Evolutionary conservation across 2,329 filamentous ascomycete genomes (phyloP), one percentile per base, ranked within the genome.

Genomic region (Trichoderma pleuroti): DNA sequence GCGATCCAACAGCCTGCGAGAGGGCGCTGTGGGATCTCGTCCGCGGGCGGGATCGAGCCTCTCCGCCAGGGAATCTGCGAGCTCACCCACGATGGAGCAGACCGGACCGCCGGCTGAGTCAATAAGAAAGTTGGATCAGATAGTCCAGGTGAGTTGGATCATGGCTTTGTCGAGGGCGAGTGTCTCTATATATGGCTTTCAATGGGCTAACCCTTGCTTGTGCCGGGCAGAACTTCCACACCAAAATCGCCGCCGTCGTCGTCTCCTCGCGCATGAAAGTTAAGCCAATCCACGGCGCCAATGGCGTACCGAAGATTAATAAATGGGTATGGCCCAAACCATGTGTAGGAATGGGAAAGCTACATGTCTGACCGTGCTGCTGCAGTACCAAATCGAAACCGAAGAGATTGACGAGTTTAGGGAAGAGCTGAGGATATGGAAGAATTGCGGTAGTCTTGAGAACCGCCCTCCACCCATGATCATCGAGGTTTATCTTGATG

Each of bases 311-410:
- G 73, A 92, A 91, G 80, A 86, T 92, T 64, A 97, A 96, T 79
- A 93, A 93, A 89, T 97, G 93, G 93, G 93, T 95, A 87, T 73
- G 91, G 8, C 84, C 56, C 59, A 14, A 21, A 39, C 30, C 12
- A 8, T 16, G 12, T 39, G 21, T 3, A 3, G 16, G 16, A 21
- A 30, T 32, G 56, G 30, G n/a, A 36, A 42, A 61, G 14, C 10
- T 36, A 10, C n/a, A 30, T 30, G 28, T 34, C 66, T 68, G 56
- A 68, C 66, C 34, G 11, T 68, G 39, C 24, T 68, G 76, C 36
- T 63, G 59, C 77, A 98, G 96, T 99, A 98, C 82, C 97, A 97
- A 84, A 90, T 98, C 75, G 92, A 97, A 75, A 91, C 97, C 57
- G 92, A 97, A 76, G 96, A 99, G 76, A 95, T 95, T 73, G 93